These are phyloP conservation scores for Lecanicillium sp. DNA, from an alignment of 2,329 filamentous ascomycete species.

Conservation along the genomic window DNA sequence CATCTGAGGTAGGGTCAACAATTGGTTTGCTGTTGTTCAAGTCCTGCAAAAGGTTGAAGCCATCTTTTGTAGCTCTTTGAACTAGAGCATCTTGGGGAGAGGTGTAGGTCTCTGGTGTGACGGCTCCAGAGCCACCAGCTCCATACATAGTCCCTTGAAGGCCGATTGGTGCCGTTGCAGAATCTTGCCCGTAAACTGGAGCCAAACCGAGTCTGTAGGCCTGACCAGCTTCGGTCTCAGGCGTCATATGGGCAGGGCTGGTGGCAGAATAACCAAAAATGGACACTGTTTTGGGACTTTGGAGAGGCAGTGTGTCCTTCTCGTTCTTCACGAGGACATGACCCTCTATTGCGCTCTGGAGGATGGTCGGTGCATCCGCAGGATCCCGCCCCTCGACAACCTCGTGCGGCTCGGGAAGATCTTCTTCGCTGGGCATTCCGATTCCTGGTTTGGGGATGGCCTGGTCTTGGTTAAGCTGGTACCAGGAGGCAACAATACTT, in stretches of 20 bases:
- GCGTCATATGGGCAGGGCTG: constrained; percentile 34
- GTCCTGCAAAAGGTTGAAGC: constrained; percentile 53
- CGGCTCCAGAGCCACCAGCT: constrained; percentile 42
- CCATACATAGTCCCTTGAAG: constrained; percentile 29
- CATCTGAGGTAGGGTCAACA: constrained; percentile 44
- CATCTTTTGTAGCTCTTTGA: constrained; percentile 44
- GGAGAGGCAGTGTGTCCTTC: constrained; percentile 46
- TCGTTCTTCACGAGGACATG: constrained; percentile 58
- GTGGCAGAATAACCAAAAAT: constrained; percentile 56
- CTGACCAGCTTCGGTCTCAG: constrained; percentile 22
- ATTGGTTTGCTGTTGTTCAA: constrained; percentile 38
- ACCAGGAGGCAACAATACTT: constrained; percentile 46
- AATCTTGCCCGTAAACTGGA: constrained; percentile 25
- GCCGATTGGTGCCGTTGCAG: constrained; percentile 32
- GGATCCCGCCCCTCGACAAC: constrained; percentile 48
- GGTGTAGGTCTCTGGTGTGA: constrained; percentile 37
- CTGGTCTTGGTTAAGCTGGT: constrained; percentile 44
- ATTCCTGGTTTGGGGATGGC: constrained; percentile 38
- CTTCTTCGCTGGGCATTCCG: constrained; percentile 36
- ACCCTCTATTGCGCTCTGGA: constrained; percentile 52
- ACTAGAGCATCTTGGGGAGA: constrained; percentile 49
- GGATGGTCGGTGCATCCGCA: constrained; percentile 28
- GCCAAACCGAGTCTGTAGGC: constrained; percentile 29
- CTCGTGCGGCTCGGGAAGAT: constrained; percentile 40
- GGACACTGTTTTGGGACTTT: constrained; percentile 41